These are phyloP conservation scores for Malassezia yamatoensis DNA, from an alignment of 1,284 basidiomycete species.

Conservation along the genomic window DNA sequence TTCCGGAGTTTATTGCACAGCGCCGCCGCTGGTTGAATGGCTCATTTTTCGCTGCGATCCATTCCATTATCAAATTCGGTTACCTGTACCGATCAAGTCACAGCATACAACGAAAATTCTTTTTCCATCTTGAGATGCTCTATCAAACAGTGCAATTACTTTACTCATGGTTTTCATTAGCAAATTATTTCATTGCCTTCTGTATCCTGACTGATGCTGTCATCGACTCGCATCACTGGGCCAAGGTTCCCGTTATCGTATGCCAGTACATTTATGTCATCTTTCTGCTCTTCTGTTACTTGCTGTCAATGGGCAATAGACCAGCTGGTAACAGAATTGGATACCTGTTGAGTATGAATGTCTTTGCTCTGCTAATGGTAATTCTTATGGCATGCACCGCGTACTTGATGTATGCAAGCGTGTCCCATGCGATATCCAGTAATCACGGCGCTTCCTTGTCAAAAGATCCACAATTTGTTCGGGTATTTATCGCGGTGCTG, in stretches of 20 bases:
- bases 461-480: constrained; percentile 33
- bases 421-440: constrained; percentile 22
- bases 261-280: constrained; percentile 45
- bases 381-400: constrained; percentile 43
- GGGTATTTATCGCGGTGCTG: constrained; percentile 42
- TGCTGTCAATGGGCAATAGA: constrained; percentile 45
- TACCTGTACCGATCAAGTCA: constrained; percentile 47
- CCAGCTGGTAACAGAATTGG: constrained; percentile 39
- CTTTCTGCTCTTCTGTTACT: constrained; percentile 44
- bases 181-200: constrained; percentile 31
- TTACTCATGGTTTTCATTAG: constrained; percentile 38
- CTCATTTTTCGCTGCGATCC: constrained; percentile 63
- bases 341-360: constrained; percentile 40
- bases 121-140: constrained; percentile 43
- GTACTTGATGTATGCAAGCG: constrained; percentile 32
- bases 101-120: constrained; percentile 34
- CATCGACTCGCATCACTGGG: constrained; percentile 25
- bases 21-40: constrained; percentile 75
- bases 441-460: constrained; percentile 22
- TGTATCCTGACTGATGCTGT: constrained; percentile 37
- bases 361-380: constrained; percentile 39
- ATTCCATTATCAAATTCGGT: constrained; percentile 46
- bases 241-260: constrained; percentile 36
- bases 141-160: constrained; percentile 42
- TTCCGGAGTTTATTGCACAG: constrained; percentile 91